Base-by-base conservation (phyloP, 2,329 filamentous ascomycete genomes). In the Coniochaeta pulveracea region DNA sequence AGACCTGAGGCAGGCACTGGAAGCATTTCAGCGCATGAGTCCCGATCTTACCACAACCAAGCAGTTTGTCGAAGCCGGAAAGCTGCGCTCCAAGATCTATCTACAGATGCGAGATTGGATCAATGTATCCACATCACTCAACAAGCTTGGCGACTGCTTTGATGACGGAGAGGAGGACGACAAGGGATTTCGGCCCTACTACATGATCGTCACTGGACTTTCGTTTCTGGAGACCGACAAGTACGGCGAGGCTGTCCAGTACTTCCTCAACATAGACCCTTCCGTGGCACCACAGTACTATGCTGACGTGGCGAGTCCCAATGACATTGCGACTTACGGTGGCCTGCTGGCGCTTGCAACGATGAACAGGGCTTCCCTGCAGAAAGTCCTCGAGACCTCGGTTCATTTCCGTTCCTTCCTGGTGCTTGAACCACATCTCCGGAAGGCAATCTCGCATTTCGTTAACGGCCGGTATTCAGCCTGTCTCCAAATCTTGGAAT, bases 241-340 rank as follows among this genome's bases (percentile, higher is more conserved):
- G 34, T 72, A 60, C 40, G 37, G 40, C 10, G 75, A 81, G 0
- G 86, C 89, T 5, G 85, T 89, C 0, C 65, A 61, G 31, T 63
- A 60, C 37, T 93, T 98, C 51, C 60, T 93, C 6, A 55, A 64
- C 10, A 71, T 73, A 1, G 73, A 83, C 23, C 63, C 69, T 50
- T 66, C 33, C 25, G 42, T 45, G 8, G 38, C 48, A 51, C 75
- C 46, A 56, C 56, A 38, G 56, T 69, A 47, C 64, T 82, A 81
- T 53, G 81, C 76, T 40, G 72, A 83, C 33, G 68, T 93, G 17
- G 66, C 85, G 28, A 86, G 77, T 18, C 71, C 79, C 6, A 95
- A 95, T 50, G 91, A 98, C 47, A 65, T 98, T 15, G 89, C 91
- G 14, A 72, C 91, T 7, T 98, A 96, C 46, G 91, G 89, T 31